Evolutionary conservation across 108 stramenopile species (phyloP).

Genomic region (Conticribra weissflogii): DNA sequence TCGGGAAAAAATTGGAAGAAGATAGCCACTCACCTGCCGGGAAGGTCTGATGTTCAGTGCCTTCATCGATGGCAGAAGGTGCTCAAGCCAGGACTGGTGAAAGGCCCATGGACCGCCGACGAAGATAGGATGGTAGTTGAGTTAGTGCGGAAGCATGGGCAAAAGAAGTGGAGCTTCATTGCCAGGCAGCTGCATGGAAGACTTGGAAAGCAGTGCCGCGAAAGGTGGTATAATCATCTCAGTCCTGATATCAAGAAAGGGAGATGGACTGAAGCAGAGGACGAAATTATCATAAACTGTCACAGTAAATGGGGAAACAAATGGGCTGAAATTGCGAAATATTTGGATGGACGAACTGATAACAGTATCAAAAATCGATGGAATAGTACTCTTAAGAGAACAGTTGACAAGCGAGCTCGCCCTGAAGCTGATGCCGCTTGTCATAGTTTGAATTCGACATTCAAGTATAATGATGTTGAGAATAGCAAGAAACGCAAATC

Average conservation of each 20-base stretch:
- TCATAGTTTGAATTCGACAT: not conserved
- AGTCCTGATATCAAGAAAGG: slow-evolving; percentile 95
- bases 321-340: slow-evolving; percentile 97
- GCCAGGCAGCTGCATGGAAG: slow-evolving; percentile 91
- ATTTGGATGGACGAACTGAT: slow-evolving; percentile 93
- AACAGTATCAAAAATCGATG: slow-evolving; percentile 99
- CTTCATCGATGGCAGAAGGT: slow-evolving; percentile 99
- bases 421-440: slow-evolving; percentile 6
- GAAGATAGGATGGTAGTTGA: slow-evolving; percentile 87
- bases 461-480: not conserved
- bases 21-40: slow-evolving; percentile 79
- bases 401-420: not conserved
- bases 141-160: slow-evolving; percentile 78
- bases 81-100: slow-evolving; percentile 94
- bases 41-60: slow-evolving; percentile 94
- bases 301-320: slow-evolving; percentile 89
- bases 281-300: slow-evolving; percentile 73
- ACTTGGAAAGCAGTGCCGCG: slow-evolving; percentile 98
- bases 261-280: slow-evolving; percentile 94
- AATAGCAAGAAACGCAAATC: slow-evolving; percentile 35
- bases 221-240: slow-evolving; percentile 98
- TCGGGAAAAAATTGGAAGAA: slow-evolving; percentile 97
- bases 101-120: slow-evolving; percentile 97
- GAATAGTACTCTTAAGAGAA: slow-evolving; percentile 89
- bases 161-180: slow-evolving; percentile 93